Percentiles rank a stretch among this genome's conserved stretches.
Evolutionary conservation across 345 rosid genomes (phyloP).

Genomic region (Salix suchowensis): DNA sequence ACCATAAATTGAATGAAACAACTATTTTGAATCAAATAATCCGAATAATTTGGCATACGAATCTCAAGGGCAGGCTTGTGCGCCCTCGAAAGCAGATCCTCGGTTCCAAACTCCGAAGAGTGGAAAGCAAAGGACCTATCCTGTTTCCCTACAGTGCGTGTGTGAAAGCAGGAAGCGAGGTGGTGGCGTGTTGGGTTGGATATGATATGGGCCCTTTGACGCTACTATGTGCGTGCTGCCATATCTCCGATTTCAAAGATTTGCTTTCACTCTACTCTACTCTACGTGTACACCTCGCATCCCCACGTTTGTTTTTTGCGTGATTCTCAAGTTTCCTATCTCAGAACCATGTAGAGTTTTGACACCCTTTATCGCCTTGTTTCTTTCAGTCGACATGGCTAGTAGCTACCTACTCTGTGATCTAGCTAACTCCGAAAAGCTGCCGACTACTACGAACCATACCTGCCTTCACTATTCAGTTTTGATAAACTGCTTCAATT

Average conservation of each 20-base stretch:
- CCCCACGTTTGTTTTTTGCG: neutral
- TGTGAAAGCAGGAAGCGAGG: constrained; percentile 13
- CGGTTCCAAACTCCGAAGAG: neutral
- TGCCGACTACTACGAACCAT: neutral
- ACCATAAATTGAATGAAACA: too few relatives aligned
- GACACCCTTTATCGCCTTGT: neutral
- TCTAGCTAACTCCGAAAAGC: neutral
- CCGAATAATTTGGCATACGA: too few relatives aligned
- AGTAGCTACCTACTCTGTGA: neutral
- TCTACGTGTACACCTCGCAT: neutral
- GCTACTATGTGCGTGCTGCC: neutral
- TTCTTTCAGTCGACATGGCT: neutral
- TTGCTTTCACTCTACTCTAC: neutral
- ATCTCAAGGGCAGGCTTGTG: neutral
- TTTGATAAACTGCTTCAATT: neutral
- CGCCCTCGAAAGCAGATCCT: neutral
- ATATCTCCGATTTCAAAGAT: neutral
- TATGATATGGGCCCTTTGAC: neutral
- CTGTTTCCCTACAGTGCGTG: neutral
- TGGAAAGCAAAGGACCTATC: neutral
- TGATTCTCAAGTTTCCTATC: neutral
- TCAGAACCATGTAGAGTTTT: neutral
- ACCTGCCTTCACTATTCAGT: neutral
- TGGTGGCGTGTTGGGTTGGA: constrained; percentile 10
- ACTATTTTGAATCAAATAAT: too few relatives aligned